Evolutionary conservation across 768 basidiomycete species (phyloP).

Genomic region (Filobasidium floriforme): DNA sequence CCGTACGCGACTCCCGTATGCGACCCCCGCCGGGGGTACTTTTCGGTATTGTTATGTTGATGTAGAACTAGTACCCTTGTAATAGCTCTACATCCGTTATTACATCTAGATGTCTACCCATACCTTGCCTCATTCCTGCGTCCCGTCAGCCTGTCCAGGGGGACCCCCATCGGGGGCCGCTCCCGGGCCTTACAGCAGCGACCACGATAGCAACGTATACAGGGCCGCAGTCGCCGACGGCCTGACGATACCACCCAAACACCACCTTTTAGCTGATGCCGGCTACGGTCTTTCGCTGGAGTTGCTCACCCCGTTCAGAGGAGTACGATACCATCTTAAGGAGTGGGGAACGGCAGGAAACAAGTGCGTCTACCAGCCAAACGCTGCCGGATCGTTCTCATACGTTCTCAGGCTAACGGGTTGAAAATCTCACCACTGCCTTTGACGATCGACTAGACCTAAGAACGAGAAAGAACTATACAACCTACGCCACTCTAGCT

Average conservation of each 20-base stretch:
- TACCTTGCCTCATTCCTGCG: no score
- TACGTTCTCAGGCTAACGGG: background rate
- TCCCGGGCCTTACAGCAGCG: no score
- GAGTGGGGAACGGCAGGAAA: constrained; percentile 34
- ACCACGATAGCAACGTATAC: background rate
- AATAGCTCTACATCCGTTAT: no score
- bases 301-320: constrained; percentile 40
- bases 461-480: constrained; percentile 31
- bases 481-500: no score
- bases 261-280: constrained; percentile 45
- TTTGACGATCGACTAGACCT: constrained; percentile 21
- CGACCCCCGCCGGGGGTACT: no score
- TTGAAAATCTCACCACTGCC: background rate
- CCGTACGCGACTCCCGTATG: no score
- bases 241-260: background rate
- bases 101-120: no score
- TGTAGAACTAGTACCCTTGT: no score
- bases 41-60: no score
- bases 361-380: background rate
- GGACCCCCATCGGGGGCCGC: no score
- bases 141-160: no score
- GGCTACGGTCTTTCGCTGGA: constrained; percentile 37
- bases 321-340: constrained; percentile 42
- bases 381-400: background rate
- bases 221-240: background rate